These are phyloP conservation scores for Penstemon davidsonii DNA, from an alignment of 257 asterid genomes.

Conservation along the genomic window DNA sequence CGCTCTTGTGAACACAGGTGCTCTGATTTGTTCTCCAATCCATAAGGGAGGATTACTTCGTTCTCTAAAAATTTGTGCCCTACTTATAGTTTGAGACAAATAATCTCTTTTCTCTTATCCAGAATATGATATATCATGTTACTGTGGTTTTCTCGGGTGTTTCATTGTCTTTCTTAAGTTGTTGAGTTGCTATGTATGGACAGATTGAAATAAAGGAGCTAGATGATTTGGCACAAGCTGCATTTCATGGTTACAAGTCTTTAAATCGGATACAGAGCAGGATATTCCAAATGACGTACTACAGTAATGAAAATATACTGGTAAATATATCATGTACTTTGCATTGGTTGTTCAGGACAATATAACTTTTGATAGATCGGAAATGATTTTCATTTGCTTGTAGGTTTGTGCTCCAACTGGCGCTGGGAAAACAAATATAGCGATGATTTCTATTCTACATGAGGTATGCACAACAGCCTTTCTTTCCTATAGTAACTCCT, in stretches of 20 bases:
- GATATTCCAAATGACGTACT: constrained; percentile 82
- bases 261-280: constrained; percentile 96
- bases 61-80: constrained; percentile 16
- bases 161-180: constrained; percentile 19
- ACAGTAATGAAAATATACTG: constrained; percentile 83
- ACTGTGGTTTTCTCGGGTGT: constrained; percentile 22
- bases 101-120: background rate
- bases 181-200: constrained; percentile 29
- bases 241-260: constrained; percentile 93
- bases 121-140: constrained; percentile 3
- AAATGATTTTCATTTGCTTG: constrained; percentile 34
- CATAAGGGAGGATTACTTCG: background rate
- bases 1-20: constrained; percentile 15
- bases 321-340: constrained; percentile 41
- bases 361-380: constrained; percentile 29
- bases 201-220: constrained; percentile 96
- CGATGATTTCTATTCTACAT: constrained; percentile 87
- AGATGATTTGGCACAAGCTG: constrained; percentile 96
- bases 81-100: constrained; percentile 7
- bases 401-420: constrained; percentile 99
- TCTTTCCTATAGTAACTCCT: constrained; percentile 1
- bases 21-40: background rate
- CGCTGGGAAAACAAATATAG: constrained; percentile 98
- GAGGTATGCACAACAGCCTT: constrained; percentile 52
- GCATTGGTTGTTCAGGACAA: constrained; percentile 15